These are phyloP conservation scores for Neonectria neomacrospora DNA, from an alignment of 2,329 filamentous ascomycete species.

Conservation along the genomic window DNA sequence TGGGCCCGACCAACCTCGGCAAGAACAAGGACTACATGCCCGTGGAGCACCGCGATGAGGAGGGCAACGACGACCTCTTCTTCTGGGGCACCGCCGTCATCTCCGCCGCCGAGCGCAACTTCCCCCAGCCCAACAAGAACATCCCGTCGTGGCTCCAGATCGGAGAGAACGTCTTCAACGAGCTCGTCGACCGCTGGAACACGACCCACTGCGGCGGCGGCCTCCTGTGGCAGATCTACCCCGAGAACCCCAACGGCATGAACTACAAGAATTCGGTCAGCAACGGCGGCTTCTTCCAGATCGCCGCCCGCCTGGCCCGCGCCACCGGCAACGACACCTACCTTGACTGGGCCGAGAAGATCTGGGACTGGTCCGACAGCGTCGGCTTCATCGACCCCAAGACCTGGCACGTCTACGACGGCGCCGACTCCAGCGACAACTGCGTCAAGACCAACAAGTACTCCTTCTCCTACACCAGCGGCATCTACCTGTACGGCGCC, in stretches of 20 bases:
- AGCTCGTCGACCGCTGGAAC: conserved; percentile 77
- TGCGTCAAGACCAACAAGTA: conserved; percentile 64
- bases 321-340: conserved; percentile 76
- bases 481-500: conserved; percentile 73
- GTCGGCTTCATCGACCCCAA: conserved; percentile 67
- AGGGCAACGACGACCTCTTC: conserved; percentile 80
- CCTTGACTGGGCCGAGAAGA: conserved; percentile 71
- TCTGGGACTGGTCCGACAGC: conserved; percentile 72
- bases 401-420: conserved; percentile 69
- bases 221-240: conserved; percentile 84
- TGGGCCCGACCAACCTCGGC: conserved; percentile 66
- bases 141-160: conserved; percentile 74
- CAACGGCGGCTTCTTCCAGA: conserved; percentile 85
- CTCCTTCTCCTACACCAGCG: conserved; percentile 74
- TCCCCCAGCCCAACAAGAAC: conserved; percentile 67
- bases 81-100: conserved; percentile 79
- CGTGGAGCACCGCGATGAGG: conserved; percentile 63
- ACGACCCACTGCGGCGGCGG: conserved; percentile 74
- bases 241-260: conserved; percentile 77
- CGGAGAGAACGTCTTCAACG: conserved; percentile 77
- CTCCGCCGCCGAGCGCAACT: conserved; percentile 75
- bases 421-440: conserved; percentile 64
- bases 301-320: conserved; percentile 79
- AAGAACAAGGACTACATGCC: conserved; percentile 70
- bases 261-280: conserved; percentile 85